Evolutionary conservation across 176 grass and related monocot species (phyloP).

Genomic region (Juncus effusus): DNA sequence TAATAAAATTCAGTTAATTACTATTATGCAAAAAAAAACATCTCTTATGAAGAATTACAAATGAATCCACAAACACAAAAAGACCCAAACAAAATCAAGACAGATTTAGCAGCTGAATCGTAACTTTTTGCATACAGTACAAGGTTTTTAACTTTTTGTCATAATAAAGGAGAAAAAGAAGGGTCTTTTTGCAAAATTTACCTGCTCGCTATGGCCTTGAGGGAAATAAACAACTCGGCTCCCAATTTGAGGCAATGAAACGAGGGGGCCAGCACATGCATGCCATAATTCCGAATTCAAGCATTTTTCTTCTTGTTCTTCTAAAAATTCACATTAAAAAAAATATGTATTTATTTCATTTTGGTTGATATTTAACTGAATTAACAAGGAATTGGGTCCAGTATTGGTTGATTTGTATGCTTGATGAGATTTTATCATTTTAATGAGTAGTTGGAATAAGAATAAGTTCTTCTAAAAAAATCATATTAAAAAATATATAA

Average conservation of each 20-base stretch:
- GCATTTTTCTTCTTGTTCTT: slow-evolving; percentile 68
- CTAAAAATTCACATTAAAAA: slow-evolving; percentile 31
- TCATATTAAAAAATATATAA: too few relatives aligned
- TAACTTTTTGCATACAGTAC: not conserved
- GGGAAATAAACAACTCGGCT: slow-evolving; percentile 93
- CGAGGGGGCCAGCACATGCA: slow-evolving; percentile 98
- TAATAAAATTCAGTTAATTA: too few relatives aligned
- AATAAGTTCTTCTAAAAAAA: not conserved
- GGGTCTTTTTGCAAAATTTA: slow-evolving; percentile 5
- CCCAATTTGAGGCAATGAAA: slow-evolving; percentile 76
- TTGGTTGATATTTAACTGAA: too few relatives aligned
- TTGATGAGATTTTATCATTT: not conserved
- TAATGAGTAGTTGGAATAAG: slow-evolving; percentile 22
- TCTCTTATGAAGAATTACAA: too few relatives aligned
- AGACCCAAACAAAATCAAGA: not conserved
- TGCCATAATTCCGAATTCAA: slow-evolving; percentile 98
- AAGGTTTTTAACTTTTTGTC: not conserved
- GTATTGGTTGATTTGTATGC: not conserved
- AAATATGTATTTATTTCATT: too few relatives aligned
- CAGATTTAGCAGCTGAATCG: not conserved
- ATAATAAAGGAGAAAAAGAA: slow-evolving; percentile 24
- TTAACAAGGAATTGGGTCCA: slow-evolving; percentile 18
- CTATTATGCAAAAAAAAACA: too few relatives aligned
- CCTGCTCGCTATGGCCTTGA: slow-evolving; percentile 99
- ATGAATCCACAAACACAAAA: not conserved